Base-by-base conservation (phyloP, 75 land plant species). In the Gnetum montanum region DNA sequence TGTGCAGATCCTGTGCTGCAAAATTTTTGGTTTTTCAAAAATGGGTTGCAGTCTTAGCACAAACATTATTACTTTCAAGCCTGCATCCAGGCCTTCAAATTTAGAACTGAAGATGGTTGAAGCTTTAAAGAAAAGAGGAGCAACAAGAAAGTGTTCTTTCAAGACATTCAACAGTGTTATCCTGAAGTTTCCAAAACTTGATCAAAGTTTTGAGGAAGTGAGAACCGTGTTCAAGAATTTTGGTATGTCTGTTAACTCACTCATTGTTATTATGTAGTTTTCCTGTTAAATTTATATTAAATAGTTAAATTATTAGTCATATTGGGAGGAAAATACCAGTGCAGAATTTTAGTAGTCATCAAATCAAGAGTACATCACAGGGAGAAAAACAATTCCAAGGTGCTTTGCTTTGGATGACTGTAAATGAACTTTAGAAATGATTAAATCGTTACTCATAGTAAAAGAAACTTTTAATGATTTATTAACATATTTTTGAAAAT, bases 161-260 rank as follows among this genome's bases (percentile, higher is more conserved):
- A 95, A 76, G 48, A 71, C 91, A 11, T 95, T 95, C 66, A 81
- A 95, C 58, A 74, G 74, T 59, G 68, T 95, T 47, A 80, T 95
- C 41, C 49, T 95, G 70, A 90, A 95, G 61, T 95, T 95, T 49
- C 88, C 85, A 22, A 95, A 90, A 58, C 90, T 95, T 46, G 99
- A 95, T 76, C 76, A 84, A 11, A 83, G 88, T 55, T 86, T 95
- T 30, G 78, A 86, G 57, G 80, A 84, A 18, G 83, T 83, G 62
- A 75, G 82, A 60, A 45, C 60, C 15, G 83, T 70, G 28, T 95
- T 95, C 59, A 62, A 76, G 72, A 70, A 78, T 60, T 86, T 84
- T 49, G 99, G 98, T 94, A 40, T 36, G 75, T 57, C 23, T 3
- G 43, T 47, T 60, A 8, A 27, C 50, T 20, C 3, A 34, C 33